Percentiles rank a stretch among this genome's conserved stretches.
Conservation (phyloP, 139 green algal genomes). For the Volvox reticuliferus region DNA sequence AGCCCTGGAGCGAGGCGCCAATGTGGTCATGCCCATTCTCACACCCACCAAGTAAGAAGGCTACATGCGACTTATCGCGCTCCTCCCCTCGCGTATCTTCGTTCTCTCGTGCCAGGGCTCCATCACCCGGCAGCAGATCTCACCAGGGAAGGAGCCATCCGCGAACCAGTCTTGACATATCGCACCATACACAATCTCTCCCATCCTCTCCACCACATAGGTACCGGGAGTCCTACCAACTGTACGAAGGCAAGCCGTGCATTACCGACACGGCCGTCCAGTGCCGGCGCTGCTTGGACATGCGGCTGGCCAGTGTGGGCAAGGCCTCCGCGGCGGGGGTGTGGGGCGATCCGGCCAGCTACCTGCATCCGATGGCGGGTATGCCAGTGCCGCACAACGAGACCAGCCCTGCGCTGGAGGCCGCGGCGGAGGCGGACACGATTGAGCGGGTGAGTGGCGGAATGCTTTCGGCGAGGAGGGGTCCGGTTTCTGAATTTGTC, state of each 20-base stretch:
- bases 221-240: constrained; percentile 70
- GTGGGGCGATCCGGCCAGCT: constrained; percentile 73
- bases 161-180: no score
- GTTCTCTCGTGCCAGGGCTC: no score
- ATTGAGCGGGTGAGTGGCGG: constrained; percentile 14
- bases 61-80: no score
- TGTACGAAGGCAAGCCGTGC: constrained; percentile 83
- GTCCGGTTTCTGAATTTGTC: neutral
- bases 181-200: no score
- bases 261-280: constrained; percentile 82
- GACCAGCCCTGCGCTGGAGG: constrained; percentile 4
- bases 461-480: neutral
- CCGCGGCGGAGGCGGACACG: neutral
- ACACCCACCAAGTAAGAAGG: constrained; percentile 72
- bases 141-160: no score
- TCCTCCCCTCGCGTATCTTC: no score
- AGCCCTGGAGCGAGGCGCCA: constrained; percentile 71
- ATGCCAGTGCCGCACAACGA: constrained; percentile 15
- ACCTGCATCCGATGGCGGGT: constrained; percentile 49
- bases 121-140: no score
- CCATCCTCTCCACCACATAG: neutral
- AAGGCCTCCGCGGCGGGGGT: constrained; percentile 58
- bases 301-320: constrained; percentile 55
- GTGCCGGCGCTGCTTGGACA: constrained; percentile 75
- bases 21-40: constrained; percentile 82